A percentile compares a stretch with the other conserved stretches of the same genome.
These are phyloP conservation scores for Aspergillus quadrilineatus DNA, from an alignment of 2,329 filamentous ascomycete genomes.

Conservation along the genomic window DNA sequence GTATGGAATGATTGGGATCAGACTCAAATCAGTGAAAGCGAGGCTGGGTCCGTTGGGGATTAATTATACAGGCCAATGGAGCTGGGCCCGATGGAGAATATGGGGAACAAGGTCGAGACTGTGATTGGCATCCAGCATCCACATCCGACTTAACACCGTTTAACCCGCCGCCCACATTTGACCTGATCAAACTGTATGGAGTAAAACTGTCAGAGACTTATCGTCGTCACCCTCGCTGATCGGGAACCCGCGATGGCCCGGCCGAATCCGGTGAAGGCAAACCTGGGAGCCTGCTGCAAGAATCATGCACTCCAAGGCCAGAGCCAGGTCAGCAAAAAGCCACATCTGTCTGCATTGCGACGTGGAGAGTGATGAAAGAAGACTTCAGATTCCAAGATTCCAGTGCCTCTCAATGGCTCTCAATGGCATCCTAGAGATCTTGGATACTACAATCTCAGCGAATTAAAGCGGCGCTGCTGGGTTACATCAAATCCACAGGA, in stretches of 20 bases:
- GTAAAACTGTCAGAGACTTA: not conserved
- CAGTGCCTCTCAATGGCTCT: not conserved
- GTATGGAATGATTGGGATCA: not conserved
- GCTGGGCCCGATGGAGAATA: not conserved
- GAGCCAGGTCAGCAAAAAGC: not conserved
- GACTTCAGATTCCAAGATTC: not conserved
- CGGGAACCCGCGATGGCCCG: constrained; percentile 17
- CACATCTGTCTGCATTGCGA: not conserved
- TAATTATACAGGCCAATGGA: constrained; percentile 6
- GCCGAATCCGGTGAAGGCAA: constrained; percentile 19
- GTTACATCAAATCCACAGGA: constrained; percentile 11
- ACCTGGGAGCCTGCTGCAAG: constrained; percentile 11
- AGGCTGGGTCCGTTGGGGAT: constrained; percentile 6
- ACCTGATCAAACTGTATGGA: not conserved
- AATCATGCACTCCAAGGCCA: not conserved
- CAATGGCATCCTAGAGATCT: not conserved
- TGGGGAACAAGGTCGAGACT: not conserved
- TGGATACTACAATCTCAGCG: not conserved
- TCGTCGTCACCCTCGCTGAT: constrained; percentile 3
- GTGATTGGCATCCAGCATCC: constrained; percentile 1
- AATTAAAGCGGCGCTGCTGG: constrained; percentile 1
- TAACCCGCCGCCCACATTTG: not conserved
- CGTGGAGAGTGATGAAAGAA: not conserved
- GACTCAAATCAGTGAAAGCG: not conserved
- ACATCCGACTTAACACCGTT: constrained; percentile 1